phyloP scores from a whole-genome alignment of 805 yeast species.

The Saccharomycopsis guyanensis region DNA sequence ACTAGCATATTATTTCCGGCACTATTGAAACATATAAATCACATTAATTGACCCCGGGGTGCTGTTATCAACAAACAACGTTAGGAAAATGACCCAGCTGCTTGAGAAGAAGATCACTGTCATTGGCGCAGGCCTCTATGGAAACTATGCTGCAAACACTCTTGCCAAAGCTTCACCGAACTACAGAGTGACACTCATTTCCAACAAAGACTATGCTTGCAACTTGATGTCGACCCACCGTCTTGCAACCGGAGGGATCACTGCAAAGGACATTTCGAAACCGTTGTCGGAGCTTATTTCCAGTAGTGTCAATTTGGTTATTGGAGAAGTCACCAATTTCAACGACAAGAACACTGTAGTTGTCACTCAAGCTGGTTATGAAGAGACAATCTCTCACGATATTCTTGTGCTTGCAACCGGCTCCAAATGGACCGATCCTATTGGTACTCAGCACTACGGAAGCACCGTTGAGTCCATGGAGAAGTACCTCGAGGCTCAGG shows the following conservation, averaged over 20 bases:
- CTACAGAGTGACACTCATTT: slow-evolving; percentile 1
- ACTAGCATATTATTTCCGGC: no score
- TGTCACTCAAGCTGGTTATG: slow-evolving; percentile 1
- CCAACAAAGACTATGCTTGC: background rate
- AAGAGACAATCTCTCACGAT: slow-evolving; percentile 18
- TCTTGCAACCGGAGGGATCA: slow-evolving; percentile 2
- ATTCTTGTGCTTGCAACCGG: slow-evolving; percentile 25
- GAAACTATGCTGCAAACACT: slow-evolving; percentile 4
- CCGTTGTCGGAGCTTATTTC: slow-evolving; percentile 13
- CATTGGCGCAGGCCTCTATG: slow-evolving; percentile 1
- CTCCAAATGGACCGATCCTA: slow-evolving; percentile 22
- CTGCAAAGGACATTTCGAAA: background rate
- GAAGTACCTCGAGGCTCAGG: slow-evolving; percentile 7
- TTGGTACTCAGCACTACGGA: slow-evolving; percentile 8
- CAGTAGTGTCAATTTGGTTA: slow-evolving; percentile 15
- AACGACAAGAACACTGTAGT: slow-evolving; percentile 19
- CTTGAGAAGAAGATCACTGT: slow-evolving; percentile 4
- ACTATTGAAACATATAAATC: no score
- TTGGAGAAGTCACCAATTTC: slow-evolving; percentile 20
- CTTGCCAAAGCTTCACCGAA: background rate
- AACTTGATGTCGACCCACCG: slow-evolving; percentile 1
- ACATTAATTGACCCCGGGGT: no score
- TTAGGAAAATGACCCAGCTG: no score
- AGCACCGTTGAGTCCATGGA: slow-evolving; percentile 1
- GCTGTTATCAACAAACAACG: no score